Evolutionary conservation across 2,329 filamentous ascomycete genomes (phyloP), one percentile per base, ranked within the genome.

Genomic region (Pestalotiopsis sp.): DNA sequence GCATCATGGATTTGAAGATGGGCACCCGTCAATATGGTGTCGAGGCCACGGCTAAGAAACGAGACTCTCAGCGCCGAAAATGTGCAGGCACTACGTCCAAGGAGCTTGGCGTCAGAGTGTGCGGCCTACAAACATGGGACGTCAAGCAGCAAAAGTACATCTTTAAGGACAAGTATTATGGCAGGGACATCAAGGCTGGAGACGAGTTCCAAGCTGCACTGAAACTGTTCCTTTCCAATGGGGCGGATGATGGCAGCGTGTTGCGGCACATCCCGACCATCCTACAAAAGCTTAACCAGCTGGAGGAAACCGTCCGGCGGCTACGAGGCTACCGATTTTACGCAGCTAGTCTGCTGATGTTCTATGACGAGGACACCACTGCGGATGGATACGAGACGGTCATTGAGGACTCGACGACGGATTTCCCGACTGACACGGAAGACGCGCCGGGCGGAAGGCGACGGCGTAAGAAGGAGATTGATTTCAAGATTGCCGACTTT

Each of bases 91-190:
- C 96, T 0, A 99, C 96, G 0, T 98, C 96, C 7, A 90, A 91
- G 69, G 91, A 97, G 78, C 88, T 99, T 0, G 96, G 96, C 3
- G 96, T 99, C 2, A 90, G 96, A 23, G 91, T 99, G 4, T 99
- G 96, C 77, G 96, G 96, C 4, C 91, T 99, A 82, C 96, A 99
- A 79, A 94, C 97, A 1, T 99, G 95, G 94, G 95, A 98, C 76
- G 91, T 90, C 25, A 90, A 91, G 72, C 91, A 90, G 45, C 90
- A 97, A 76, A 90, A 89, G 61, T 98, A 97, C 77, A 86, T 95
- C n/a, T 99, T 98, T 77, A 93, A 97, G 78, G 96, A 99, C 86
- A 99, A 99, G 81, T 99, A 99, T 80, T 97, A 94, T 77, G 96
- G 96, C 1, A 92, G 96, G 66, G 90, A 93, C 73, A 84, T 99